These are phyloP conservation scores for Hippophae gyantsensis DNA, from an alignment of 306 rosid species.

Conservation along the genomic window DNA sequence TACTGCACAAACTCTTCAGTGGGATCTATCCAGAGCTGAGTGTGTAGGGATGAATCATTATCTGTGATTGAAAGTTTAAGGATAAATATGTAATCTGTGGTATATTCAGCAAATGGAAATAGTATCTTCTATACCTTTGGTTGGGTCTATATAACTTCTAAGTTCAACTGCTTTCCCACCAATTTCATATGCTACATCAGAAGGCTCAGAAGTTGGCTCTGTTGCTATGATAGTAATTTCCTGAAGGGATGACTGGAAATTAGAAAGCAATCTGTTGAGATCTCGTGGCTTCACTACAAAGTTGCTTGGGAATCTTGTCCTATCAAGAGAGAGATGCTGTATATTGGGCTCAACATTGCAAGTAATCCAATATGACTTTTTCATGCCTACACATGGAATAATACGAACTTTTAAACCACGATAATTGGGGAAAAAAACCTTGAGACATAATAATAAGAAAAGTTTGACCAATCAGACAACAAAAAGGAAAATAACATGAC, in stretches of 20 bases:
- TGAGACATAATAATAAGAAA: neutral
- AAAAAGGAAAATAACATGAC: too few species aligned
- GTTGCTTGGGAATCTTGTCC: slow-evolving; percentile 63
- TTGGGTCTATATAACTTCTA: slow-evolving; percentile 88
- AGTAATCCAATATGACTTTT: slow-evolving; percentile 70
- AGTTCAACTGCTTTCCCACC: slow-evolving; percentile 94
- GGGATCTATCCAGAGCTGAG: slow-evolving; percentile 98
- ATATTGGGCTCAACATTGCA: slow-evolving; percentile 89
- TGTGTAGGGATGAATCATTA: slow-evolving; percentile 64
- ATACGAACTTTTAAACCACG: neutral
- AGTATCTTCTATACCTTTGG: slow-evolving; percentile 49
- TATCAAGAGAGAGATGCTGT: slow-evolving; percentile 81
- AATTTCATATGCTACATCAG: slow-evolving; percentile 62
- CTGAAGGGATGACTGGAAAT: slow-evolving; percentile 90
- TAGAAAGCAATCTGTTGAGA: slow-evolving; percentile 71
- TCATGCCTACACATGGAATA: slow-evolving; percentile 49
- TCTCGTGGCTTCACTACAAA: slow-evolving; percentile 86
- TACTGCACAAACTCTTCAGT: slow-evolving; percentile 81
- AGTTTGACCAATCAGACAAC: neutral
- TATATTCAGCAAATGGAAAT: slow-evolving; percentile 11
- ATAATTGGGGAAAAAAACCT: neutral
- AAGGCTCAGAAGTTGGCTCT: slow-evolving; percentile 61
- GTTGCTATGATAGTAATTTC: slow-evolving; percentile 91
- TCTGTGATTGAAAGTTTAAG: slow-evolving; percentile 39
- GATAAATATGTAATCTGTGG: slow-evolving; percentile 14